phyloP scores from a whole-genome alignment of 306 rosid genomes.

The Lathyrus sativus region DNA sequence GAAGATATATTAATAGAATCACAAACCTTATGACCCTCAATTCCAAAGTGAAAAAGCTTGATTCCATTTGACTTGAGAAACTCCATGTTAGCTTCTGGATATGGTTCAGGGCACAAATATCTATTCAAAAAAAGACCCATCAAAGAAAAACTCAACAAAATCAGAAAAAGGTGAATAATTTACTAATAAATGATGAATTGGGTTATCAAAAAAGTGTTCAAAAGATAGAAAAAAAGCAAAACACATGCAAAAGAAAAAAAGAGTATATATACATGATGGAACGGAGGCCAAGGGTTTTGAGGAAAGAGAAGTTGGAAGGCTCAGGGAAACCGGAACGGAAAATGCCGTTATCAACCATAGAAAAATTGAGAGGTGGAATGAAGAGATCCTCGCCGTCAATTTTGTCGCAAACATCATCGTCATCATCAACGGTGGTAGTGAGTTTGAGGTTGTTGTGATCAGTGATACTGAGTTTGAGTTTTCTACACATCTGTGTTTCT shows the following conservation, averaged over 20 bases:
- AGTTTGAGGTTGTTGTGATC: constrained; percentile 29
- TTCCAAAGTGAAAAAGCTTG: constrained; percentile 86
- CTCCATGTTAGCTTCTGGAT: constrained; percentile 79
- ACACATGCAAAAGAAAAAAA: background rate
- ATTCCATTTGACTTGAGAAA: constrained; percentile 86
- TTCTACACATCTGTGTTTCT: constrained; percentile 52
- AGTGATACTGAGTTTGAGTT: constrained; percentile 45
- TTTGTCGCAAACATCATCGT: constrained; percentile 1
- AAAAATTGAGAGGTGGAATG: constrained; percentile 89
- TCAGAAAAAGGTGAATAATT: constrained; percentile 7
- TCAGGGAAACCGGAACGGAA: constrained; percentile 96
- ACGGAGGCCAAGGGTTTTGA: constrained; percentile 81
- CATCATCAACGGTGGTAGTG: constrained; percentile 10
- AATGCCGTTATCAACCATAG: constrained; percentile 93
- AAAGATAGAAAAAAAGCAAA: background rate
- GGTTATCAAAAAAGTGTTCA: constrained; percentile 2
- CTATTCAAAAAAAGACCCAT: constrained; percentile 44
- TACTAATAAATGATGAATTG: constrained; percentile 29
- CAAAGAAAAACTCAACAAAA: constrained; percentile 17
- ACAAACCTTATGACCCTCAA: constrained; percentile 89
- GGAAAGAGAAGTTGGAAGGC: constrained; percentile 81
- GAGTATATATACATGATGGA: constrained; percentile 66
- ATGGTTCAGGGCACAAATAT: constrained; percentile 95
- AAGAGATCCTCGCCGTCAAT: constrained; percentile 60
- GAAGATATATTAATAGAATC: background rate